These are phyloP conservation scores for Lachancea thermotolerans DNA, from an alignment of 805 yeast species.

Conservation along the genomic window DNA sequence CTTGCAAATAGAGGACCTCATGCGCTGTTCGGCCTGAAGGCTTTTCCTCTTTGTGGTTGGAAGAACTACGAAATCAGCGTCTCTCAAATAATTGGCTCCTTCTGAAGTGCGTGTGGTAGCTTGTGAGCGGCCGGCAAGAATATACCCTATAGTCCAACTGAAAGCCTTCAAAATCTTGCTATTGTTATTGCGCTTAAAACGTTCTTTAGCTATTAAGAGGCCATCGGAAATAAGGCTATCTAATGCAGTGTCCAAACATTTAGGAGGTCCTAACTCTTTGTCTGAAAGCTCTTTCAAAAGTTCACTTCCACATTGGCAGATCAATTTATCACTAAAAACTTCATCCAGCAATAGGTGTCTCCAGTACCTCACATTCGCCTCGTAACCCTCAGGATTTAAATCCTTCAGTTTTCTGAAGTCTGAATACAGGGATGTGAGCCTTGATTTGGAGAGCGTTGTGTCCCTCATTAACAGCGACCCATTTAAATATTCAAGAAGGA, in stretches of 20 bases:
- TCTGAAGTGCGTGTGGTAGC: constrained; percentile 7
- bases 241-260: constrained; percentile 32
- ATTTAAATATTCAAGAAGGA: no score
- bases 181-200: constrained; percentile 17
- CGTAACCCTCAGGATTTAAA: constrained; percentile 37
- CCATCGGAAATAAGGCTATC: constrained; percentile 28
- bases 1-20: constrained; percentile 14
- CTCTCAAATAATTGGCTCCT: constrained; percentile 16
- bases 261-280: constrained; percentile 32
- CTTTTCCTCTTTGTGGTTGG: constrained; percentile 12
- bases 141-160: constrained; percentile 6
- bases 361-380: constrained; percentile 37
- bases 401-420: constrained; percentile 34
- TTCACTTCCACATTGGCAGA: constrained; percentile 24
- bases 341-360: constrained; percentile 22
- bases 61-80: constrained; percentile 12
- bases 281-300: constrained; percentile 24
- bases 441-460: constrained; percentile 26
- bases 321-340: constrained; percentile 13
- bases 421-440: constrained; percentile 35
- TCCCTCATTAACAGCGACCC: neutral
- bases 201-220: constrained; percentile 23
- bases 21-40: constrained; percentile 5
- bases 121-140: neutral
- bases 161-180: neutral